phyloP scores from a whole-genome alignment of 768 basidiomycete species.

The Jaapia argillacea region DNA sequence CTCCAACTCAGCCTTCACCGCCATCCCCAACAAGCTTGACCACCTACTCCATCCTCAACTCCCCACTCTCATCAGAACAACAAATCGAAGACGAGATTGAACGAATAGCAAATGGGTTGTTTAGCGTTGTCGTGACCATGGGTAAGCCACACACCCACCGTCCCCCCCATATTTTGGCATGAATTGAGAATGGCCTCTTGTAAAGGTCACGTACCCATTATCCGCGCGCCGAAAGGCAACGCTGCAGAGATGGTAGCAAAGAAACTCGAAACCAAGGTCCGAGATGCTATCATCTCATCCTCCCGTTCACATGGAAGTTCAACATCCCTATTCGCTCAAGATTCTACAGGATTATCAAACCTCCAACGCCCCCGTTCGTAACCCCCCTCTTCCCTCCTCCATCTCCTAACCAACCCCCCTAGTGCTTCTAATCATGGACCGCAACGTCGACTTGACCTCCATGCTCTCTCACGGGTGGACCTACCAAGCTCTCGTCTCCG shows the following conservation, averaged over 20 bases:
- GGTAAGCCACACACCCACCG: conserved; percentile 55
- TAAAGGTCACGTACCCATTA: conserved; percentile 85
- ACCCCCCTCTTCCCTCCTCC: not conserved
- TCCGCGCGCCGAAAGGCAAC: conserved; percentile 90
- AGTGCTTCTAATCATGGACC: conserved; percentile 92
- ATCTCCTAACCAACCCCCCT: conserved; percentile 6
- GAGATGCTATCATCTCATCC: conserved; percentile 71
- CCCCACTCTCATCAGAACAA: conserved; percentile 81
- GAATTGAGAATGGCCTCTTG: no score
- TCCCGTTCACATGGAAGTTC: conserved; percentile 48
- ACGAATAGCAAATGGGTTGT: conserved; percentile 80
- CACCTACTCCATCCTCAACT: conserved; percentile 84
- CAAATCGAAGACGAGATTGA: conserved; percentile 93
- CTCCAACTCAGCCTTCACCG: conserved; percentile 23
- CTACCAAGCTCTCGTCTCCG: conserved; percentile 95
- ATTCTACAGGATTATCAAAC: conserved; percentile 73
- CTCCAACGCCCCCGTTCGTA: conserved; percentile 78
- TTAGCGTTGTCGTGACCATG: conserved; percentile 83
- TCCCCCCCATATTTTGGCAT: not conserved
- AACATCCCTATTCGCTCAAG: conserved; percentile 66
- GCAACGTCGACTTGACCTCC: conserved; percentile 90
- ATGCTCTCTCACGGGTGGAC: conserved; percentile 98
- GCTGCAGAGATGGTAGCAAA: conserved; percentile 99
- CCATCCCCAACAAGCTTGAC: no score
- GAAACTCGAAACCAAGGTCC: conserved; percentile 85